phyloP scores from a whole-genome alignment of 225 moss, liverwort and hornwort species.

The Antitrichia curtipendula region DNA sequence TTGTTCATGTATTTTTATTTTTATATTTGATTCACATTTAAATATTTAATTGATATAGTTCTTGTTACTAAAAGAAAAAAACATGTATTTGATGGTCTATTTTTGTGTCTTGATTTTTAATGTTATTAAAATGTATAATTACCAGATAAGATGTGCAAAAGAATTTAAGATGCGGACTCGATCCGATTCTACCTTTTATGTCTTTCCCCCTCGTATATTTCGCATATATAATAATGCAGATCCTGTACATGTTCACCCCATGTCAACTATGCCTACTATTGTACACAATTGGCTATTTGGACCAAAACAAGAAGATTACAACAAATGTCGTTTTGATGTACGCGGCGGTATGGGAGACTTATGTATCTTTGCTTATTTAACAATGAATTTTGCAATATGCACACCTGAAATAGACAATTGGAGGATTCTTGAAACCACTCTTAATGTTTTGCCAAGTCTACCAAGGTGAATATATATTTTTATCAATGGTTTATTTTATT shows the following conservation, averaged over 20 bases:
- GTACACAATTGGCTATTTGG: constrained; percentile 22
- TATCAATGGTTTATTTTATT: not conserved
- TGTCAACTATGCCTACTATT: not conserved
- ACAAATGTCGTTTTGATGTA: constrained; percentile 2
- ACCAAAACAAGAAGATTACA: not conserved
- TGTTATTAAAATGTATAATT: too few relatives aligned
- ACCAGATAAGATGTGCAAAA: not conserved
- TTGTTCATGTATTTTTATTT: fast-evolving
- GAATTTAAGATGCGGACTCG: not conserved
- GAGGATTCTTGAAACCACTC: constrained; percentile 8
- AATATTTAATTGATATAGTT: not conserved
- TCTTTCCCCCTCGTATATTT: not conserved
- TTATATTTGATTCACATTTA: too few relatives aligned
- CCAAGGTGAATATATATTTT: not conserved
- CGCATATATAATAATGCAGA: not conserved
- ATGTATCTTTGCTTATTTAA: constrained; percentile 2
- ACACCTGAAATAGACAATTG: not conserved
- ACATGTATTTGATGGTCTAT: not conserved
- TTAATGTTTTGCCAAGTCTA: not conserved
- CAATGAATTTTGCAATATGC: constrained; percentile 3
- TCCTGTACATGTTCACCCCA: not conserved
- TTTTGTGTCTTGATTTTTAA: not conserved
- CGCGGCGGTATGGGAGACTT: constrained; percentile 6
- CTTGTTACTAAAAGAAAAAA: too few relatives aligned
- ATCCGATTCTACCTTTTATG: not conserved